Evolutionary conservation across 2,329 filamentous ascomycete genomes (phyloP).

Genomic region (Tolypocladium tropicale): DNA sequence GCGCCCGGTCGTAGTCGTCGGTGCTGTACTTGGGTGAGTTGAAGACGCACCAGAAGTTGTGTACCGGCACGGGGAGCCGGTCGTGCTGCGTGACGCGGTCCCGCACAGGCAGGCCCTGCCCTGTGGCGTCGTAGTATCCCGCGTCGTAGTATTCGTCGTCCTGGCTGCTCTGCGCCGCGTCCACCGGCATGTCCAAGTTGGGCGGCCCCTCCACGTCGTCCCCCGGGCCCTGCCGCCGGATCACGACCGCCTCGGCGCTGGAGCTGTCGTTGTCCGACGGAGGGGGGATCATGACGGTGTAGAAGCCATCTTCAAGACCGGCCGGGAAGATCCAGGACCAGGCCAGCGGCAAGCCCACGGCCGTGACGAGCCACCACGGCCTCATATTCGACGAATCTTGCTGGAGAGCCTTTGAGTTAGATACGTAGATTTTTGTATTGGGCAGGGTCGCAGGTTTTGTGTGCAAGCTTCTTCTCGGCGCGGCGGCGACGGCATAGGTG

Average conservation of each 20-base stretch:
- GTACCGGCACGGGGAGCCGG: background rate
- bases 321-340: background rate
- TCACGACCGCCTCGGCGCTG: background rate
- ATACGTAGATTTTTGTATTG: too few relatives aligned
- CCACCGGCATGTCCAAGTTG: too few relatives aligned
- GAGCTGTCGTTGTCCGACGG: background rate
- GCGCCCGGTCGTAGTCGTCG: background rate
- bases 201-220: too few relatives aligned
- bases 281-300: background rate
- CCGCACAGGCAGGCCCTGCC: background rate
- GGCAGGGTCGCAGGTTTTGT: too few relatives aligned
- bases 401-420: too few relatives aligned
- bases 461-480: background rate
- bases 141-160: too few relatives aligned
- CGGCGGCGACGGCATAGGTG: too few relatives aligned
- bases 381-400: background rate
- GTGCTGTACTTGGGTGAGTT: background rate
- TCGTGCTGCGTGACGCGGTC: background rate
- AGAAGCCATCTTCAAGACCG: conserved; percentile 1
- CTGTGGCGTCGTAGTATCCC: background rate
- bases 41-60: background rate
- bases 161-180: too few relatives aligned
- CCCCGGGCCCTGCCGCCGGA: background rate
- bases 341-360: background rate
- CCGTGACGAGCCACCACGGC: background rate